Conservation (phyloP, 345 rosid species). For the Camelina hispida region DNA sequence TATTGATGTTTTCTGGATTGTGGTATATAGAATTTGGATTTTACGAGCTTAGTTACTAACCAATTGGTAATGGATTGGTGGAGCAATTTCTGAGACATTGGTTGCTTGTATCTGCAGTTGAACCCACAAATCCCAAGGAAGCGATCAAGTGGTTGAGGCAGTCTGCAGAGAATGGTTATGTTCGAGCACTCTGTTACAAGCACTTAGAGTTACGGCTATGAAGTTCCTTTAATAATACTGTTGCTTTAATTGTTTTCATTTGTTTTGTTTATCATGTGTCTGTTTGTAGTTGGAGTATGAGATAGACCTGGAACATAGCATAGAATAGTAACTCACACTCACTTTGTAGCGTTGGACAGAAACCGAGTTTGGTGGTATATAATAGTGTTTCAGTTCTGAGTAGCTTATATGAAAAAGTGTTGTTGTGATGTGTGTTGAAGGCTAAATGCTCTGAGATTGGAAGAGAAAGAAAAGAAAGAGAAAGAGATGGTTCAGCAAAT, state of each 20-base stretch:
- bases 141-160: no score
- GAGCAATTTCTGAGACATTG: no score
- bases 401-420: constrained; percentile 15
- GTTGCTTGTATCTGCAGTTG: no score
- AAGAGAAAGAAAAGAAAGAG: constrained; percentile 81
- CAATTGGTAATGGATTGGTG: no score
- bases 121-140: no score
- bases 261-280: constrained; percentile 20
- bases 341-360: background rate
- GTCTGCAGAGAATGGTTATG: no score
- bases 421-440: constrained; percentile 47
- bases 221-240: constrained; percentile 17
- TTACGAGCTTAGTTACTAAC: no score
- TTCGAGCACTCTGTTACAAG: no score
- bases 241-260: background rate
- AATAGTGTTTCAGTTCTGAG: constrained; percentile 12
- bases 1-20: no score
- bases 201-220: no score
- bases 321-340: constrained; percentile 2
- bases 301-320: constrained; percentile 2
- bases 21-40: no score
- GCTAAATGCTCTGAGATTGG: constrained; percentile 63
- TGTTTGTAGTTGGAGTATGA: constrained; percentile 16
- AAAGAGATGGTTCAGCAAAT: constrained; percentile 64
- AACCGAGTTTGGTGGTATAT: constrained; percentile 13